A percentile compares a stretch with the other conserved stretches of the same genome.
phyloP scores from a whole-genome alignment of 2,329 filamentous ascomycete genomes.

The Talaromyces sp. region DNA sequence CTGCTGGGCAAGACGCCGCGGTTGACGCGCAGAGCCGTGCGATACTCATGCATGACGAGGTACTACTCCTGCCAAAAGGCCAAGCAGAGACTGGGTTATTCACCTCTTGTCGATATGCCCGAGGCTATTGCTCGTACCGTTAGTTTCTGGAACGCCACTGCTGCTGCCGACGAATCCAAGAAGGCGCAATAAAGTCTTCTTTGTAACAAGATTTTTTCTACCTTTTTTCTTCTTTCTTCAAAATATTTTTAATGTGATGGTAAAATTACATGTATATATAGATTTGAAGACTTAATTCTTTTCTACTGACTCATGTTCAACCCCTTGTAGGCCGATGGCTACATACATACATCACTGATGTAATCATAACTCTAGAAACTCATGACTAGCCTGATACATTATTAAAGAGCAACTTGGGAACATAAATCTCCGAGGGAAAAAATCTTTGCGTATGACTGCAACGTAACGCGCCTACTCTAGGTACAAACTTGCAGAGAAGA shows the following conservation, averaged over 20 bases:
- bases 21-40: slow-evolving; percentile 39
- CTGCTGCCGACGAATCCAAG: slow-evolving; percentile 28
- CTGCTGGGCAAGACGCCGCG: slow-evolving; percentile 43
- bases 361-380: neutral
- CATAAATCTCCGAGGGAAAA: neutral
- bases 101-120: slow-evolving; percentile 39
- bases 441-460: neutral
- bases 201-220: neutral
- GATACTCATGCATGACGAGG: slow-evolving; percentile 45
- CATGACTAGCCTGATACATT: neutral
- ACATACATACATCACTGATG: neutral
- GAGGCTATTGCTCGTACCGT: slow-evolving; percentile 45
- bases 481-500: neutral
- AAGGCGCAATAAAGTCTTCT: slow-evolving; percentile 32
- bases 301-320: neutral
- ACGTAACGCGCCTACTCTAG: neutral
- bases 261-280: neutral
- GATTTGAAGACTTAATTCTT: neutral
- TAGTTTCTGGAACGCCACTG: slow-evolving; percentile 33
- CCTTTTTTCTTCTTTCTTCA: neutral
- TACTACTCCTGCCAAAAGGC: slow-evolving; percentile 46
- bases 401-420: neutral
- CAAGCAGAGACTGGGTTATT: slow-evolving; percentile 41
- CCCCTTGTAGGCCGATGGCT: neutral
- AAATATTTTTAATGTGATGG: neutral